These are phyloP conservation scores for Sphagnum fallax DNA, from an alignment of 228 moss, liverwort and hornwort genomes.

Conservation along the genomic window DNA sequence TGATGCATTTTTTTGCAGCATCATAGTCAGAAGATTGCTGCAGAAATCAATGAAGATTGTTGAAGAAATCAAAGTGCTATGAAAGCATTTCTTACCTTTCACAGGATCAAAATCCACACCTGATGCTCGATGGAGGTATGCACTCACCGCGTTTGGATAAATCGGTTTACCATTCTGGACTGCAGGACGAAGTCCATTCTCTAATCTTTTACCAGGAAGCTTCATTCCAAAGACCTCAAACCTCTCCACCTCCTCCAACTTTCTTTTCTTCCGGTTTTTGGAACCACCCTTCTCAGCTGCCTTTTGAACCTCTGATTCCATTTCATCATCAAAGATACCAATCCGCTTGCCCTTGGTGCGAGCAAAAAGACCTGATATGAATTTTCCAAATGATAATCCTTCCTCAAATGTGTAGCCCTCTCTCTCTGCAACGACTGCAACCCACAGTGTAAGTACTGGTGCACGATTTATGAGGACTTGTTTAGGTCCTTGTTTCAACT, in stretches of 20 bases:
- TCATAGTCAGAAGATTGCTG: no score
- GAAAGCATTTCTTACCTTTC: slow-evolving; percentile 19
- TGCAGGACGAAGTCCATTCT: slow-evolving; percentile 39
- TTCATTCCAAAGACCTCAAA: slow-evolving; percentile 55
- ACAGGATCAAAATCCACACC: slow-evolving; percentile 46
- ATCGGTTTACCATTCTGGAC: slow-evolving; percentile 42
- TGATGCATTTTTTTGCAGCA: no score
- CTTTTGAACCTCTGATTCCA: slow-evolving; percentile 12
- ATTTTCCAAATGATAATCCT: slow-evolving; percentile 51
- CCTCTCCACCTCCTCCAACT: slow-evolving; percentile 27
- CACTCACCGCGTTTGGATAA: slow-evolving; percentile 32
- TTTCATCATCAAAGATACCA: slow-evolving; percentile 29
- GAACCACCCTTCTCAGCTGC: no score
- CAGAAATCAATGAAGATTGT: no score
- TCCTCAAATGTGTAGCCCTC: slow-evolving; percentile 57
- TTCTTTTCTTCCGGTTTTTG: slow-evolving; percentile 24
- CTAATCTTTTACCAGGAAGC: slow-evolving; percentile 37
- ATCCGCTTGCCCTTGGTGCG: slow-evolving; percentile 46
- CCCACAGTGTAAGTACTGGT: slow-evolving; percentile 60
- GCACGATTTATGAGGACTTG: slow-evolving; percentile 52
- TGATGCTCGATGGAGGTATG: slow-evolving; percentile 47
- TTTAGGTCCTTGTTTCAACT: not conserved
- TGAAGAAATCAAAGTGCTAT: no score
- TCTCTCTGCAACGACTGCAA: slow-evolving; percentile 53
- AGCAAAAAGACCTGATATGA: slow-evolving; percentile 43